These are phyloP conservation scores for Elaphomyces granulatus DNA, from an alignment of 495 filamentous ascomycete genomes.

Conservation along the genomic window DNA sequence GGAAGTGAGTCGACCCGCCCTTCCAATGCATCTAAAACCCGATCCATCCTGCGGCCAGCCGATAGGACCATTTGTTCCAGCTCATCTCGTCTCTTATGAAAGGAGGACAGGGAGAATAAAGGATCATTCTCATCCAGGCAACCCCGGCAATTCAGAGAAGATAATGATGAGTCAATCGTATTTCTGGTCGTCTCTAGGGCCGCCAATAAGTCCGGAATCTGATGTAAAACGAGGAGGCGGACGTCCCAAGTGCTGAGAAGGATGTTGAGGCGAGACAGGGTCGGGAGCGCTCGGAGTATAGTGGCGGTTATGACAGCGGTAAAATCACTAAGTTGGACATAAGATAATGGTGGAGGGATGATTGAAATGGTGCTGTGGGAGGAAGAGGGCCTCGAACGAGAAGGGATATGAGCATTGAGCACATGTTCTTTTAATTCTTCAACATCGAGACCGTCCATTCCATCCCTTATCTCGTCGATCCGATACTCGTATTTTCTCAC, in stretches of 20 bases:
- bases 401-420: constrained; percentile 56
- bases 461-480: constrained; percentile 61
- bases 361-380: constrained; percentile 35
- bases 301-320: constrained; percentile 82
- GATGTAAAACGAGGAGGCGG: constrained; percentile 56
- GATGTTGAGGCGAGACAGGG: constrained; percentile 54
- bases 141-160: constrained; percentile 33
- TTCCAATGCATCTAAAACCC: constrained; percentile 72
- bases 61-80: constrained; percentile 55
- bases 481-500: constrained; percentile 55
- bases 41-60: constrained; percentile 61
- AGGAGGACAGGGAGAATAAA: constrained; percentile 32
- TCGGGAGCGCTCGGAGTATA: constrained; percentile 70
- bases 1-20: constrained; percentile 71
- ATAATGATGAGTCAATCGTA: constrained; percentile 48
- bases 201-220: constrained; percentile 52
- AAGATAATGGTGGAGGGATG: constrained; percentile 38
- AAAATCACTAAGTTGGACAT: constrained; percentile 62
- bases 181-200: constrained; percentile 48
- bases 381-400: constrained; percentile 39
- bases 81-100: constrained; percentile 45
- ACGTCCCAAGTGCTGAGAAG: constrained; percentile 62
- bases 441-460: constrained; percentile 66
- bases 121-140: constrained; percentile 7
- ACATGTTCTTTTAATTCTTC: constrained; percentile 87